Percentiles rank a stretch among this genome's conserved stretches.
These are phyloP conservation scores for Macadamia integrifolia DNA, from an alignment of 164 flowering plant species.

Conservation along the genomic window DNA sequence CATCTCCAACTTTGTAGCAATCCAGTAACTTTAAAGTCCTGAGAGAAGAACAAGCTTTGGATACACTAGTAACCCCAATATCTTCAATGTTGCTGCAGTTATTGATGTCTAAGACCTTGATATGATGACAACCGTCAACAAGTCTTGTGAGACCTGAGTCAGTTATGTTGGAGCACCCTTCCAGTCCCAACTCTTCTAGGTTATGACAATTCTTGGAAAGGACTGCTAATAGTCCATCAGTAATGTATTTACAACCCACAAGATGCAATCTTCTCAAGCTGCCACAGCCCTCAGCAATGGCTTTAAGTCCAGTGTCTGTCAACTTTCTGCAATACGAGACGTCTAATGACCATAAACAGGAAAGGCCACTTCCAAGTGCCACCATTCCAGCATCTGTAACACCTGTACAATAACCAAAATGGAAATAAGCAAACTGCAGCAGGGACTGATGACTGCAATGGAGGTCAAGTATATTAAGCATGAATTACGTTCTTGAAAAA, in stretches of 20 bases:
- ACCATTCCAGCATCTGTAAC: slow-evolving; percentile 75
- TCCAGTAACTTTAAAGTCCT: slow-evolving; percentile 66
- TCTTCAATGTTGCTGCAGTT: slow-evolving; percentile 81
- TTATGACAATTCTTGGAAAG: slow-evolving; percentile 59
- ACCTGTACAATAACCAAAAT: slow-evolving; percentile 36
- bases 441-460: too few relatives aligned
- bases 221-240: slow-evolving; percentile 42
- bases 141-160: slow-evolving; percentile 65
- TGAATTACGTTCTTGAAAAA: too few relatives aligned
- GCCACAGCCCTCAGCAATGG: slow-evolving; percentile 64
- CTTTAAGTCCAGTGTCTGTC: slow-evolving; percentile 72
- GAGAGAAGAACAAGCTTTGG: slow-evolving; percentile 61
- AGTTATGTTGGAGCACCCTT: slow-evolving; percentile 65
- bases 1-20: slow-evolving; percentile 71
- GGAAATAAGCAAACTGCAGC: neutral
- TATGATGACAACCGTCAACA: slow-evolving; percentile 55
- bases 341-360: slow-evolving; percentile 63
- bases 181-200: slow-evolving; percentile 63
- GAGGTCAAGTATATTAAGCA: too few relatives aligned
- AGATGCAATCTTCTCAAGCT: slow-evolving; percentile 59
- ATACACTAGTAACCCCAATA: slow-evolving; percentile 48
- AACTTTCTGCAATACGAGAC: slow-evolving; percentile 78
- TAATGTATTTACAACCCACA: slow-evolving; percentile 60
- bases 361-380: slow-evolving; percentile 58
- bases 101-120: slow-evolving; percentile 55